These are phyloP conservation scores for Botrytis porri DNA, from an alignment of 2,329 filamentous ascomycete genomes.

Conservation along the genomic window DNA sequence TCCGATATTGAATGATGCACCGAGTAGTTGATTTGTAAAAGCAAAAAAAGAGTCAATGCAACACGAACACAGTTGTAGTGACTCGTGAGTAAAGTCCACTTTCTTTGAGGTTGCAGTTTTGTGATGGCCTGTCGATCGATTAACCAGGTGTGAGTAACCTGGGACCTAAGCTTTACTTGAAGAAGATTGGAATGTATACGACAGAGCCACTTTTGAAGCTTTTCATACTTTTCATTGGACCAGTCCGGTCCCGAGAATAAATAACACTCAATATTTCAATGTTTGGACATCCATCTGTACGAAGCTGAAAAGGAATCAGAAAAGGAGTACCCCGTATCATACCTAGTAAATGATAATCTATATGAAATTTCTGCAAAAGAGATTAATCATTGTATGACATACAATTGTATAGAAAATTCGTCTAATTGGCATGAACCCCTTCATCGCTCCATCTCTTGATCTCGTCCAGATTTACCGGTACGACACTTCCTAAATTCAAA, in stretches of 20 bases:
- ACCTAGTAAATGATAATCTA: not conserved
- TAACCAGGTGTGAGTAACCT: not conserved
- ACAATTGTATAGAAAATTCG: not conserved
- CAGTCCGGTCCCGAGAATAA: not conserved
- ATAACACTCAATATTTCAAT: not conserved
- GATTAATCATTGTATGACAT: not conserved
- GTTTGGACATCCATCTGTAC: not conserved
- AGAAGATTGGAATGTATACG: not conserved
- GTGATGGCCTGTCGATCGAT: conserved; percentile 13
- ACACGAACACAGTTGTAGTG: conserved; percentile 4
- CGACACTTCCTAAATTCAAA: not conserved
- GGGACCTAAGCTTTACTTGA: not conserved
- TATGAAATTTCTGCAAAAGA: not conserved
- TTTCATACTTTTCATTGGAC: not conserved
- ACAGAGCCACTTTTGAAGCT: not conserved
- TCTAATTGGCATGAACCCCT: not conserved
- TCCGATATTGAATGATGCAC: not conserved
- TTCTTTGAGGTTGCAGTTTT: not conserved
- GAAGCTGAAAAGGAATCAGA: not conserved
- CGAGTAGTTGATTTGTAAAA: not conserved
- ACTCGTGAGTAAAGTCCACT: not conserved
- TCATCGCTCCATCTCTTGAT: not conserved
- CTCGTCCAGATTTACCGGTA: not conserved
- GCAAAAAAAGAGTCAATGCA: conserved; percentile 6
- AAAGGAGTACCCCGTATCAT: not conserved